Conservation (phyloP, 768 basidiomycete species). For the Mycena floridula region DNA sequence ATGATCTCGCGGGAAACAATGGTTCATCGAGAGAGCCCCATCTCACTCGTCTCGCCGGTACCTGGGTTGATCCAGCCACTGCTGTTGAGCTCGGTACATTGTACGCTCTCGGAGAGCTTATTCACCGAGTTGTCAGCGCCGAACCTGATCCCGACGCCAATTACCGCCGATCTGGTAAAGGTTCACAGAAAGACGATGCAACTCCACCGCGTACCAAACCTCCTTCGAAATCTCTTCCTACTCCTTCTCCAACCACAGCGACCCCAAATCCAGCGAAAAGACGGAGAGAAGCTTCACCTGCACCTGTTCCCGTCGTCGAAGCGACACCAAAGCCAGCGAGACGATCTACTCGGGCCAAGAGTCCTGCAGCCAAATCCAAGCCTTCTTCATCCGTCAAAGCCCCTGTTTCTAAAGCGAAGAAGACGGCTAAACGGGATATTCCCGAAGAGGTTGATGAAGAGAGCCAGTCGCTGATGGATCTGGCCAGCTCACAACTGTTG, state of each 20-base stretch:
- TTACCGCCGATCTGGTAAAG: conserved; percentile 68
- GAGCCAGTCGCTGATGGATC: conserved; percentile 44
- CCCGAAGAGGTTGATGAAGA: conserved; percentile 61
- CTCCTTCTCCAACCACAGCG: conserved; percentile 27
- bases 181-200: conserved; percentile 22
- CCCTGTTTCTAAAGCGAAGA: conserved; percentile 23
- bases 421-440: conserved; percentile 32
- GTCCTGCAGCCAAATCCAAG: conserved; percentile 30
- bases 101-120: conserved; percentile 58
- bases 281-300: conserved; percentile 57
- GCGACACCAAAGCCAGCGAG: conserved; percentile 20
- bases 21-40: conserved; percentile 52
- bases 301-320: conserved; percentile 32
- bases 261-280: conserved; percentile 51
- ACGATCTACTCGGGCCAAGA: conserved; percentile 35
- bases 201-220: conserved; percentile 15
- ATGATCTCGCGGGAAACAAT: conserved; percentile 75
- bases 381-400: conserved; percentile 32
- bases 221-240: conserved; percentile 20
- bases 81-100: conserved; percentile 63
- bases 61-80: conserved; percentile 68
- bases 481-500: conserved; percentile 56
- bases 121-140: conserved; percentile 63
- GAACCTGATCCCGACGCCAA: conserved; percentile 69
- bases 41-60: conserved; percentile 79